Evolutionary conservation across 1,139 yeast genomes (phyloP).

Genomic region (Saccharomyces hybrid): DNA sequence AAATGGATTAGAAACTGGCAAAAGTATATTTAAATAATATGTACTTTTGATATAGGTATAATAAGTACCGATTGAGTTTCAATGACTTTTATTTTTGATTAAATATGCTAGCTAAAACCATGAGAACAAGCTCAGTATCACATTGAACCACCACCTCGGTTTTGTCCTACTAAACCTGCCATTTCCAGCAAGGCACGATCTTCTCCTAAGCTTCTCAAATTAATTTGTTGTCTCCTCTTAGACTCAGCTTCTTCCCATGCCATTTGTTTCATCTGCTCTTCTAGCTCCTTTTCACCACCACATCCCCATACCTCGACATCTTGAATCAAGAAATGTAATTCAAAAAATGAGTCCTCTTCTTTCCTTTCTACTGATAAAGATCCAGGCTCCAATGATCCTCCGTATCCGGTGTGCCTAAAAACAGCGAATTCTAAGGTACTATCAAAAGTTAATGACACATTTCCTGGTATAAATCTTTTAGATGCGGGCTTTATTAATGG

Average conservation of each 20-base stretch:
- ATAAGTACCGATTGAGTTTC: not conserved
- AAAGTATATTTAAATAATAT: not conserved
- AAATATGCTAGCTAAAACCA: not conserved
- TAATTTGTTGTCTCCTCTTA: conserved; percentile 62
- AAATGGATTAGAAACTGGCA: not conserved
- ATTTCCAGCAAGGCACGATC: conserved; percentile 80
- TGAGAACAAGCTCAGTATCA: conserved; percentile 16
- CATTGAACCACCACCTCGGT: conserved; percentile 56
- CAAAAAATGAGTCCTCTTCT: conserved; percentile 36
- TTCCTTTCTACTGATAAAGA: conserved; percentile 16
- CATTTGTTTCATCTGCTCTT: conserved; percentile 71
- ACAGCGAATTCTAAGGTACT: conserved; percentile 71
- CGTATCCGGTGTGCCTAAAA: conserved; percentile 59
- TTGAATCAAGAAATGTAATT: conserved; percentile 61
- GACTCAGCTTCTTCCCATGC: conserved; percentile 91
- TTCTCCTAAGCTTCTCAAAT: conserved; percentile 59
- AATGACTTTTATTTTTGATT: not conserved
- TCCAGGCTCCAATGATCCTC: conserved; percentile 41
- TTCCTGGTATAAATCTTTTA: conserved; percentile 48
- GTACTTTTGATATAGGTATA: not conserved
- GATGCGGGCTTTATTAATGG: conserved; percentile 45
- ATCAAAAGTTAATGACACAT: conserved; percentile 72
- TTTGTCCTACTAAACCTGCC: conserved; percentile 82
- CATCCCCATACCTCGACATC: conserved; percentile 90
- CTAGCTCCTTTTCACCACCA: conserved; percentile 68